Conservation (phyloP, 2,329 filamentous ascomycete genomes). For the Ophiocordyceps sinensis region DNA sequence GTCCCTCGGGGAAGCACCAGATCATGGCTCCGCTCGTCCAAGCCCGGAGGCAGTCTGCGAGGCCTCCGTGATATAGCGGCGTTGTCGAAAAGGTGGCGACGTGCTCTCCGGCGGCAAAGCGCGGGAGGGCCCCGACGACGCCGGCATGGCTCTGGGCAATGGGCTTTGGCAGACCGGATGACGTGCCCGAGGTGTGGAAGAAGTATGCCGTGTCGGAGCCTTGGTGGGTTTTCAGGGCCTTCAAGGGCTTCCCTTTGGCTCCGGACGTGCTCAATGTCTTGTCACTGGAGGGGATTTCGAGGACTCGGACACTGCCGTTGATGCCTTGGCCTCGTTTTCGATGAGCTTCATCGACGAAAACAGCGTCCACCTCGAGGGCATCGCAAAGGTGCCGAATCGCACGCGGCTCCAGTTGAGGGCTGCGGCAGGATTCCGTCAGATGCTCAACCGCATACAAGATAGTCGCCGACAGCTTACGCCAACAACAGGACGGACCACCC, state of each 20-base stretch:
- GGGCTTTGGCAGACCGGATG: slow-evolving; percentile 46
- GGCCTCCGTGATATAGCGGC: slow-evolving; percentile 50
- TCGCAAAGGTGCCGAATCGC: slow-evolving; percentile 39
- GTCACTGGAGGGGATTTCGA: not conserved
- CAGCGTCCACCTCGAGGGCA: slow-evolving; percentile 21
- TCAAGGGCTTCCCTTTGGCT: slow-evolving; percentile 1
- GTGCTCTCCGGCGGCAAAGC: slow-evolving; percentile 18
- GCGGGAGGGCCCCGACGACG: slow-evolving; percentile 38
- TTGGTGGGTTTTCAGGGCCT: not conserved
- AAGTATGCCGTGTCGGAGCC: slow-evolving; percentile 35
- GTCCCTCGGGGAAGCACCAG: slow-evolving; percentile 46
- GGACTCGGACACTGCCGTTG: not conserved
- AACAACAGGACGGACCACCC: slow-evolving; percentile 42
- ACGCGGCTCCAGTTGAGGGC: slow-evolving; percentile 27
- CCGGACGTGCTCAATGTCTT: not conserved
- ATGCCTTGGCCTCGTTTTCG: not conserved
- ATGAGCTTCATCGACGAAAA: slow-evolving; percentile 17
- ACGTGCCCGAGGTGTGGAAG: slow-evolving; percentile 51
- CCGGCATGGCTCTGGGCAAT: slow-evolving; percentile 37
- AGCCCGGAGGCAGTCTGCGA: slow-evolving; percentile 46
- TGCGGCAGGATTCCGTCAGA: slow-evolving; percentile 6
- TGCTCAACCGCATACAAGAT: not conserved
- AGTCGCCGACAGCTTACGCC: slow-evolving; percentile 21
- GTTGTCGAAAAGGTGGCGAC: slow-evolving; percentile 48
- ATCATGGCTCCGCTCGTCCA: slow-evolving; percentile 46